A percentile compares a stretch with the other conserved stretches of the same genome.
Conservation (phyloP, 2,329 filamentous ascomycete genomes). For the Monilinia fructicola region DNA sequence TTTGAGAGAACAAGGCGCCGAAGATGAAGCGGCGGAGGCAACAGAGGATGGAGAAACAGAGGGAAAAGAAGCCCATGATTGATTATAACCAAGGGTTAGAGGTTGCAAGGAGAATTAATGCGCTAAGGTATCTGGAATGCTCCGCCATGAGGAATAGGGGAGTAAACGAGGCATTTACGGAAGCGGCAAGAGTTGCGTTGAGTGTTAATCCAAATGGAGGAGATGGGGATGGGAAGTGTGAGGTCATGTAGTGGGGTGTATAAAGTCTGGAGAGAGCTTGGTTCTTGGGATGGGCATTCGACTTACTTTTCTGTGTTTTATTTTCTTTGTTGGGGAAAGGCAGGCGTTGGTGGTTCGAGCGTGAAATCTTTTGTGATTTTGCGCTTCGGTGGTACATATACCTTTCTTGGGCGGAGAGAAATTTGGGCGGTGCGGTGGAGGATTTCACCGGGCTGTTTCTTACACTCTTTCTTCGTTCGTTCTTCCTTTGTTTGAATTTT, state of each 20-base stretch:
- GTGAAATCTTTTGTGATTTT: slow-evolving; percentile 7
- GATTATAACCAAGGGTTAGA: slow-evolving; percentile 89
- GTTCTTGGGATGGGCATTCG: background rate
- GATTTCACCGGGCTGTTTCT: background rate
- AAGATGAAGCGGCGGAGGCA: slow-evolving; percentile 54
- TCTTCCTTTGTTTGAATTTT: background rate
- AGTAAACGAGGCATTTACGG: slow-evolving; percentile 97
- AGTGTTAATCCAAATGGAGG: slow-evolving; percentile 63
- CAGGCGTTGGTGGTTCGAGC: slow-evolving; percentile 10
- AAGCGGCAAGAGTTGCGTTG: slow-evolving; percentile 91
- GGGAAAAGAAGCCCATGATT: slow-evolving; percentile 71
- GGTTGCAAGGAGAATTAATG: slow-evolving; percentile 87
- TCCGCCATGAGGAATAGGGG: slow-evolving; percentile 97
- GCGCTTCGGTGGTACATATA: slow-evolving; percentile 7
- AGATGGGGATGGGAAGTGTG: slow-evolving; percentile 58
- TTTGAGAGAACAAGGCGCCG: slow-evolving; percentile 70
- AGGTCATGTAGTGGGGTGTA: slow-evolving; percentile 51
- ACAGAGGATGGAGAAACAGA: slow-evolving; percentile 47
- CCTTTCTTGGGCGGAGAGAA: background rate
- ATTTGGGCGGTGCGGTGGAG: background rate
- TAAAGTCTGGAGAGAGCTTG: background rate
- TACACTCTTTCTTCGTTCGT: slow-evolving; percentile 5
- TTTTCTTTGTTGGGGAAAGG: background rate
- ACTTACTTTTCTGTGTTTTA: background rate
- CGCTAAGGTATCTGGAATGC: slow-evolving; percentile 94